Evolutionary conservation across 306 rosid species (phyloP), one percentile per base, ranked within the genome.

Genomic region (Rosa rugosa): DNA sequence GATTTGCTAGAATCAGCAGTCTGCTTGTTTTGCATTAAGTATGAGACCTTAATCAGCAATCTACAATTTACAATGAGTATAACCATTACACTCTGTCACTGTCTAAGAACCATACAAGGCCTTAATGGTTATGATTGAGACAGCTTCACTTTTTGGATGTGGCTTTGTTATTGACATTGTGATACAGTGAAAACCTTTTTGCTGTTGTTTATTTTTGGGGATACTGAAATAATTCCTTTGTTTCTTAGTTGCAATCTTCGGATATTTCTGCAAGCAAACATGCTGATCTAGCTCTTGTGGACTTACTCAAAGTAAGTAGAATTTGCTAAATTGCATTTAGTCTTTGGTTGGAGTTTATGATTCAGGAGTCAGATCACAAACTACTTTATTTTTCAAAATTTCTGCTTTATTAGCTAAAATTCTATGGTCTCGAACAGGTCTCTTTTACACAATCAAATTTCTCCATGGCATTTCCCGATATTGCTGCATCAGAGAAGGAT

Each of bases 401-500:
- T 84, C 36, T 70, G 64, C 75, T 66, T 65, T 77, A 84, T 76
- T 77, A 38, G 47, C 80, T 71, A 64, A 42, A 75, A 18, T 80
- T 81, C 70, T 70, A 56, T 81, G 76, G 14, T 76, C 72, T 75
- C 82, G 87, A 70, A 64, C 87, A 95, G 98, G 84, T 49, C 67
- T 88, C 97, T 79, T 92, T 91, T 80, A 71, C 91, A 51, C 83
- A 75, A 78, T 91, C 98, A 71, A 95, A 92, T 83, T 88, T 90
- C 71, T 95, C 99, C 80, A 79, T 92, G 89, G 98, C 98, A 36
- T 92, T 92, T 87, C 99, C 99, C 27, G 92, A 92, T 83, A 86
- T 95, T 79, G 85, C 91, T 78, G 85, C 91, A 68, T 86, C 96
- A 53, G 94, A 88, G 84, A 88, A 85, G 47, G 93, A 85, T 80